phyloP scores from a whole-genome alignment of 331 rosid species.

The Arachis monticola region DNA sequence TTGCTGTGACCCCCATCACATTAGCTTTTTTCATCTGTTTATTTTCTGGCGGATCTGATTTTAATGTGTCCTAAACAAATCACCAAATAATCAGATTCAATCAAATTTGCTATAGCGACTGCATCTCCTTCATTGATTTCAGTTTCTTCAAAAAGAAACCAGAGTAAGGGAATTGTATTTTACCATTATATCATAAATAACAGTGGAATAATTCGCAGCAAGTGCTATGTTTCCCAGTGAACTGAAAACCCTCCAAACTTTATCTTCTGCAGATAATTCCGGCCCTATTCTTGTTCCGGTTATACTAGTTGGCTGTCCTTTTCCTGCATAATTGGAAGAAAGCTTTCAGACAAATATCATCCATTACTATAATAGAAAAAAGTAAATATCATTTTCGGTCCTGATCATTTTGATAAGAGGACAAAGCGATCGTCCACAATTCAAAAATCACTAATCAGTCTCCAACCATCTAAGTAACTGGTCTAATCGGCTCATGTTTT shows the following conservation, averaged over 20 bases:
- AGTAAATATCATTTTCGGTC: too few relatives aligned
- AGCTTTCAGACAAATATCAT: not conserved
- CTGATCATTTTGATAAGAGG: too few relatives aligned
- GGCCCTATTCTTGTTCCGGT: slow-evolving; percentile 47
- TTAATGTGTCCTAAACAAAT: slow-evolving; percentile 63
- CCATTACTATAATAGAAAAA: not conserved
- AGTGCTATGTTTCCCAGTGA: slow-evolving; percentile 77
- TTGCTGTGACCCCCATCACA: slow-evolving; percentile 49
- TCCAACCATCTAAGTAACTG: too few relatives aligned
- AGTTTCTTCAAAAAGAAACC: not conserved
- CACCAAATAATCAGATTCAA: slow-evolving; percentile 17
- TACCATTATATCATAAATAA: slow-evolving; percentile 65
- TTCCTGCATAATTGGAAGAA: slow-evolving; percentile 44
- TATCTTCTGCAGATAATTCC: slow-evolving; percentile 50
- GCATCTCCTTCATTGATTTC: slow-evolving; percentile 1
- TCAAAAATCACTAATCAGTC: too few relatives aligned
- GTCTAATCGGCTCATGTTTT: too few relatives aligned
- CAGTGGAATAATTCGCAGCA: slow-evolving; percentile 63
- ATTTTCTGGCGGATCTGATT: slow-evolving; percentile 67
- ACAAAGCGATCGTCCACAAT: too few relatives aligned
- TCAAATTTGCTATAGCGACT: not conserved
- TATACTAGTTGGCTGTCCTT: slow-evolving; percentile 48
- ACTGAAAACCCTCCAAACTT: slow-evolving; percentile 58
- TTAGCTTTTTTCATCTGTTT: slow-evolving; percentile 79
- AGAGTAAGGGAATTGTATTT: not conserved